phyloP scores from a whole-genome alignment of 2,329 filamentous ascomycete genomes.

The Hymenoscyphus fructigenus region DNA sequence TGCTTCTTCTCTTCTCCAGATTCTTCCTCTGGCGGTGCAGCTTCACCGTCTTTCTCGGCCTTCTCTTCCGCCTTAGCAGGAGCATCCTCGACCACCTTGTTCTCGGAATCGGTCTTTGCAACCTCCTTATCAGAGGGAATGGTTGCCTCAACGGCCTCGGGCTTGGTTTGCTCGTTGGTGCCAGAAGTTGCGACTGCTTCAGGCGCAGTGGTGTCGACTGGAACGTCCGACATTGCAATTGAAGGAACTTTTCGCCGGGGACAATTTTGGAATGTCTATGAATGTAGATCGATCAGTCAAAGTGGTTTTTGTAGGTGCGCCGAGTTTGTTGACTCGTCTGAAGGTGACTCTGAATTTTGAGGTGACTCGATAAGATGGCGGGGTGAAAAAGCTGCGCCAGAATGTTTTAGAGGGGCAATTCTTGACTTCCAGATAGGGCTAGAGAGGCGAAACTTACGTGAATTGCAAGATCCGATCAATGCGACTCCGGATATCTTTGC shows the following conservation, averaged over 20 bases:
- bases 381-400: constrained; percentile 25
- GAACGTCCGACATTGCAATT: constrained; percentile 29
- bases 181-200: constrained; percentile 27
- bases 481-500: constrained; percentile 1
- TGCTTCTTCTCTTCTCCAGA: constrained; percentile 13
- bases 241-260: neutral
- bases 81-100: constrained; percentile 15
- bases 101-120: constrained; percentile 19
- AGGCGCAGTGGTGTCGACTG: constrained; percentile 27
- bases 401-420: constrained; percentile 9
- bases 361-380: constrained; percentile 29
- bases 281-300: constrained; percentile 1
- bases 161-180: constrained; percentile 23
- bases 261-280: constrained; percentile 4
- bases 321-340: neutral
- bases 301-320: constrained; percentile 8
- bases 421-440: neutral
- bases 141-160: constrained; percentile 1
- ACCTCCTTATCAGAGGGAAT: constrained; percentile 20
- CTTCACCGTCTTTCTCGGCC: constrained; percentile 15
- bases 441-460: neutral
- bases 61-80: neutral
- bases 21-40: constrained; percentile 12
- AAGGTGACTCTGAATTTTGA: constrained; percentile 10
- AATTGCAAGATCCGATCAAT: neutral